Evolutionary conservation across 768 basidiomycete genomes (phyloP), one percentile per base, ranked within the genome.

Genomic region (Macrolepiota fuliginosa): DNA sequence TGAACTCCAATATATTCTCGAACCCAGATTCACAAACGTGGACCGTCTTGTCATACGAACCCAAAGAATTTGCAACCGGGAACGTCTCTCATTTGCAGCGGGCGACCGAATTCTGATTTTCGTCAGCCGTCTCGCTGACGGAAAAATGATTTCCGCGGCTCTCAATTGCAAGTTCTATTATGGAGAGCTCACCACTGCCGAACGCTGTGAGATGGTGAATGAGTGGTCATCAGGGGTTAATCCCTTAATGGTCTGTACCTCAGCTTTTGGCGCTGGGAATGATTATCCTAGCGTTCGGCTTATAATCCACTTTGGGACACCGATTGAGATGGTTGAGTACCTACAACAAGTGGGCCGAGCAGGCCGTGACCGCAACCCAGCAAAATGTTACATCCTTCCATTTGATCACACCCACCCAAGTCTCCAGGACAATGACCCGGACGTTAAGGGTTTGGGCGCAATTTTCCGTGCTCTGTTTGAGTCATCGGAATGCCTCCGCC

Each of bases 241-340:
- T 0, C 50, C 19, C 1, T 35, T 66, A 0, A 62, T 76, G 29
- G 45, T 73, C 0, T 62, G 65, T 10, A 74, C 70, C 0, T 67
- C 65, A 0, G 69, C 70, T 0, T 68, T 76, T 51, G 69, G 66
- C 2, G 69, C 67, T 0, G 73, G 74, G 0, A 72, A 72, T 9
- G 69, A 74, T 54, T 64, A 70, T 51, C 29, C 66, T 0, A 62
- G 65, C 1, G 64, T 72, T 0, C 58, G 63, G 0, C 37, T 71
- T 0, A 66, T 70, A 0, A 22, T 73, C 0, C 70, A 73, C 32
- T 1, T 56, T 1, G 66, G 67, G 3, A 67, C 59, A 0, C 72
- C 71, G 0, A 66, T 58, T 4, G 68, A 71, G 15, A 69, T 71
- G 66, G 29, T 66, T 11, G 13, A 40, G 4, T 40, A 13, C 39